Evolutionary conservation across 2,329 filamentous ascomycete genomes (phyloP).

Genomic region (Ophidiomyces ophidiicola): DNA sequence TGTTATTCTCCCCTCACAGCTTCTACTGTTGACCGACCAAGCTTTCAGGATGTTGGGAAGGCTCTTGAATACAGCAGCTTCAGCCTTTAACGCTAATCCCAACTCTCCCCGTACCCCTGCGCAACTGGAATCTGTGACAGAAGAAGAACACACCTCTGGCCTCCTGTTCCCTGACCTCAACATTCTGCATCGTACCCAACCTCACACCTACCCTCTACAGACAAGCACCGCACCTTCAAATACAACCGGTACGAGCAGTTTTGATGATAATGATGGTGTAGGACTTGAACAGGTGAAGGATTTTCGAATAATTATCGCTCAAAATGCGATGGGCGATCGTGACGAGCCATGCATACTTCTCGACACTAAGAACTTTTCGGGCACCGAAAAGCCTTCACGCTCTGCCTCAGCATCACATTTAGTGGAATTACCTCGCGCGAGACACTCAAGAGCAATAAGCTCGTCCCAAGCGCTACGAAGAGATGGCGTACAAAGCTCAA

Average conservation of each 20-base stretch:
- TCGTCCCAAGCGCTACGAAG: constrained; percentile 27
- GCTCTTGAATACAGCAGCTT: constrained; percentile 33
- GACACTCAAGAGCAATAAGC: constrained; percentile 31
- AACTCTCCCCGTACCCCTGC: constrained; percentile 29
- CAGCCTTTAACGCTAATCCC: constrained; percentile 32
- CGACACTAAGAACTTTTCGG: constrained; percentile 28
- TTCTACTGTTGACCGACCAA: background rate
- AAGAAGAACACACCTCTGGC: constrained; percentile 39
- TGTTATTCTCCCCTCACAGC: background rate
- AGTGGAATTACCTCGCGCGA: constrained; percentile 21
- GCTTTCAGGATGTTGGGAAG: constrained; percentile 29
- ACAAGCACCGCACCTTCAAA: constrained; percentile 34
- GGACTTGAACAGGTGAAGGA: constrained; percentile 35
- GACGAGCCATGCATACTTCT: constrained; percentile 36
- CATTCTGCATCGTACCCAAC: constrained; percentile 31
- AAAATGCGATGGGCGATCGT: constrained; percentile 38
- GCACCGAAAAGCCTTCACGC: constrained; percentile 22
- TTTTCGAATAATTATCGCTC: constrained; percentile 37
- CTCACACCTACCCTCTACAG: constrained; percentile 32
- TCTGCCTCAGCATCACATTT: constrained; percentile 27
- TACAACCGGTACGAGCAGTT: constrained; percentile 32
- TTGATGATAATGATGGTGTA: constrained; percentile 37
- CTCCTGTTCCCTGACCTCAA: constrained; percentile 37
- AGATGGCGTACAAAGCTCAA: constrained; percentile 21
- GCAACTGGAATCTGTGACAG: constrained; percentile 37